Evolutionary conservation across 1,284 basidiomycete species (phyloP).

Genomic region (Malassezia furfur): DNA sequence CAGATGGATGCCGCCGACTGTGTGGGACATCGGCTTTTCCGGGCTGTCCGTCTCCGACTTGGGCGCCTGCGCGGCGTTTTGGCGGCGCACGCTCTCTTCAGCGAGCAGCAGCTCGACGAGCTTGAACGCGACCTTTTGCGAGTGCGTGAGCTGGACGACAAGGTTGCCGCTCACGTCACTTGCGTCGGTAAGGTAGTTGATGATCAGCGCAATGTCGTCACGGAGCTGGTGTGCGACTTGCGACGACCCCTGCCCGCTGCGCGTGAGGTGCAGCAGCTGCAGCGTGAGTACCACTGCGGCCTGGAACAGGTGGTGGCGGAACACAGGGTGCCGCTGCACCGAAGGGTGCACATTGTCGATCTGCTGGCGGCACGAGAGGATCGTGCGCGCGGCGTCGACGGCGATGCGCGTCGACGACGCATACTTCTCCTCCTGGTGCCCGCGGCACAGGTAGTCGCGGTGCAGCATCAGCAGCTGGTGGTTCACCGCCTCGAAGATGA

Average conservation of each 20-base stretch:
- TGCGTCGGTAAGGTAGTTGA: constrained; percentile 9
- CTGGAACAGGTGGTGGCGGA: constrained; percentile 59
- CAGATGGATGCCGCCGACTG: constrained; percentile 8
- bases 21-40: neutral
- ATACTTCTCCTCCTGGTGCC: constrained; percentile 33
- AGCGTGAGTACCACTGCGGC: constrained; percentile 67
- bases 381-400: constrained; percentile 18
- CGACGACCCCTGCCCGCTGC: constrained; percentile 60
- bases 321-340: constrained; percentile 49
- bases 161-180: neutral
- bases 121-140: constrained; percentile 16
- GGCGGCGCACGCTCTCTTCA: neutral
- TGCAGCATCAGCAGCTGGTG: constrained; percentile 35
- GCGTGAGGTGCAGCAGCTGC: constrained; percentile 72
- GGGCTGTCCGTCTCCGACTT: neutral
- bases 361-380: constrained; percentile 17
- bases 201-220: constrained; percentile 16
- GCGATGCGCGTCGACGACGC: constrained; percentile 26
- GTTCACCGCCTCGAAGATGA: constrained; percentile 31
- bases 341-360: constrained; percentile 20
- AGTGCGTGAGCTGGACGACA: neutral
- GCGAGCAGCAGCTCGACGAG: constrained; percentile 10
- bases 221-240: constrained; percentile 19
- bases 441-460: constrained; percentile 30
- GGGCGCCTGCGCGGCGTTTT: neutral